These are phyloP conservation scores for Penicillium sp. DNA, from an alignment of 2,329 filamentous ascomycete species.

Conservation along the genomic window DNA sequence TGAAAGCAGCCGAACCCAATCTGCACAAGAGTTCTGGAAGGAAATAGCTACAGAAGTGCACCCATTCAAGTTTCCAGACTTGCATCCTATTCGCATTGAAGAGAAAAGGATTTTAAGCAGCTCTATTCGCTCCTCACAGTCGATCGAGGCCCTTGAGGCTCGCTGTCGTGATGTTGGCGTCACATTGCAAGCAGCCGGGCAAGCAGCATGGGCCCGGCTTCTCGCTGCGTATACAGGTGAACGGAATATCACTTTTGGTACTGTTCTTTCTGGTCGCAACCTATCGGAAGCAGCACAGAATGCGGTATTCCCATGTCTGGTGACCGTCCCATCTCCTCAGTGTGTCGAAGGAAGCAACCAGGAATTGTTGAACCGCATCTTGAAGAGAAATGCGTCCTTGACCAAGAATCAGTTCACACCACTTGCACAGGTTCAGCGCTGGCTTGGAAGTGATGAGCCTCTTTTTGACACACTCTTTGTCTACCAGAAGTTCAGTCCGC, in stretches of 20 bases:
- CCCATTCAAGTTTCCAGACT: conserved; percentile 71
- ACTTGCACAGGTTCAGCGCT: conserved; percentile 70
- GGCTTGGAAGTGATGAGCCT: conserved; percentile 63
- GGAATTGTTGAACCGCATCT: conserved; percentile 62
- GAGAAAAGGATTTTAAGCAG: conserved; percentile 36
- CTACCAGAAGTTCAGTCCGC: conserved; percentile 64
- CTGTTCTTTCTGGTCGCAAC: conserved; percentile 74
- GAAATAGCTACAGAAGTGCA: conserved; percentile 53
- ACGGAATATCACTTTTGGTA: conserved; percentile 70
- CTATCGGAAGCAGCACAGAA: conserved; percentile 58
- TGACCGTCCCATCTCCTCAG: conserved; percentile 74
- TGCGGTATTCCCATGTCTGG: conserved; percentile 75
- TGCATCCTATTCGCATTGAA: conserved; percentile 62
- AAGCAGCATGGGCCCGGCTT: conserved; percentile 76
- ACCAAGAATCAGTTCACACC: conserved; percentile 72
- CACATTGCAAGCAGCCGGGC: conserved; percentile 74
- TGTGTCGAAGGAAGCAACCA: conserved; percentile 55
- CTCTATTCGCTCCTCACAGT: conserved; percentile 39
- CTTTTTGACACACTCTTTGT: conserved; percentile 86
- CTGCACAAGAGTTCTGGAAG: conserved; percentile 63
- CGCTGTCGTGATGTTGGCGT: conserved; percentile 60
- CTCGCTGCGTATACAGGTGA: conserved; percentile 78
- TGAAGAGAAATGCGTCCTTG: conserved; percentile 64
- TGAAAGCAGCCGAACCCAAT: conserved; percentile 31
- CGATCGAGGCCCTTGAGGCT: conserved; percentile 53